phyloP scores from a whole-genome alignment of 2,329 filamentous ascomycete genomes.

The Aspergillus udagawae region DNA sequence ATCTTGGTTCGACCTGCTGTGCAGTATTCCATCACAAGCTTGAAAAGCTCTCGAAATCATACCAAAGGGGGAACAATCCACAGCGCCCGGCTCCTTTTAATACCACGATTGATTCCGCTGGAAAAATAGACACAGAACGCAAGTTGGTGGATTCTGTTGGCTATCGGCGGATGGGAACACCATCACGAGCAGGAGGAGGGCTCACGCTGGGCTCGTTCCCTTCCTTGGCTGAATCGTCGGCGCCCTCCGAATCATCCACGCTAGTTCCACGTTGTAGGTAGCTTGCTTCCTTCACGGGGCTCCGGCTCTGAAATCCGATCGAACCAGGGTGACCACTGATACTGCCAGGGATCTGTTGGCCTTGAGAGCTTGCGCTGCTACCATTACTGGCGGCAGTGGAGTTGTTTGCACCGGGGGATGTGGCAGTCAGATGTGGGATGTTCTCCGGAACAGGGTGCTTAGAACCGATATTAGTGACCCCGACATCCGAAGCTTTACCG shows the following conservation, averaged over 20 bases:
- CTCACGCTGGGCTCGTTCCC: slow-evolving; percentile 40
- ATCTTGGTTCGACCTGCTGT: not conserved
- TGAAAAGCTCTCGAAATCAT: slow-evolving; percentile 6
- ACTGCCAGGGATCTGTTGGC: slow-evolving; percentile 42
- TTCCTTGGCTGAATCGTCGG: slow-evolving; percentile 31
- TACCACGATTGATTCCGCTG: slow-evolving; percentile 16
- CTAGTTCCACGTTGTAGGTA: slow-evolving; percentile 81
- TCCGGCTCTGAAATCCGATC: slow-evolving; percentile 57
- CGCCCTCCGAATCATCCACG: slow-evolving; percentile 45
- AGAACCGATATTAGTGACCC: slow-evolving; percentile 88
- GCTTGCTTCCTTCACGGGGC: slow-evolving; percentile 86
- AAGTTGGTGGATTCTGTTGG: slow-evolving; percentile 6
- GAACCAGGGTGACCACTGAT: slow-evolving; percentile 38
- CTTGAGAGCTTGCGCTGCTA: slow-evolving; percentile 26
- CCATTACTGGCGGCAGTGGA: slow-evolving; percentile 30
- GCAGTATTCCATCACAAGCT: not conserved
- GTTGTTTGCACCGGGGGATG: slow-evolving; percentile 44
- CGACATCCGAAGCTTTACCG: slow-evolving; percentile 90
- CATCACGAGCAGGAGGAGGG: slow-evolving; percentile 46
- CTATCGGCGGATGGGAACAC: slow-evolving; percentile 63
- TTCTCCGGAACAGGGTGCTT: slow-evolving; percentile 94
- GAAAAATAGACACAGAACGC: not conserved
- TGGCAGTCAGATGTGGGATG: slow-evolving; percentile 81
- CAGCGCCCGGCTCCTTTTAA: slow-evolving; percentile 34
- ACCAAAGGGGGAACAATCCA: slow-evolving; percentile 19